Evolutionary conservation across 257 asterid genomes (phyloP), one percentile per base, ranked within the genome.

Genomic region (Solanum okadae): DNA sequence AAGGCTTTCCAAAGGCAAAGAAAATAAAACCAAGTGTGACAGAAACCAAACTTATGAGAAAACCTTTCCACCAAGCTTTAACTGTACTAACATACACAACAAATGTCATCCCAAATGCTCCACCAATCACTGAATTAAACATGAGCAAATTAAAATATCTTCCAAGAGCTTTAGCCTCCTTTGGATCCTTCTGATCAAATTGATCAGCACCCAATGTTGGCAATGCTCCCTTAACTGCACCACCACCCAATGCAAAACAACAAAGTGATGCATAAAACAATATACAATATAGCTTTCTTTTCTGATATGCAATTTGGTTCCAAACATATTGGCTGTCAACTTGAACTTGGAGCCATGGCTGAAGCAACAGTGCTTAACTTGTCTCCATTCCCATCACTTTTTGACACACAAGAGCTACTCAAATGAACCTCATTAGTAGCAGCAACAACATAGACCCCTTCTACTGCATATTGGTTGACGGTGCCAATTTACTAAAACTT

Each of bases 201-300:
- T 97, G 98, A 88, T 97, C 99, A 0, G 98, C 99, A 16, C 99
- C 99, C 1, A 97, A 92, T 1, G 98, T 93, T 1, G 99, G 96
- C 16, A 97, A 94, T 4, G 98, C 91, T 5, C 98, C 98, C 83
- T 90, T 92, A 4, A 93, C 92, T 52, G 98, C 98, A 18, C 98
- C 98, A 9, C 86, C 83, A 5, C 99, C 99, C 29, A 96, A 85
- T 3, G 98, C 98, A 78, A 95, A 20, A 56, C 95, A 72, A 59
- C 92, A 91, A 65, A 97, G 85, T 5, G 98, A 87, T 13, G 92
- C 78, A 89, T 94, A 97, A 88, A 97, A 38, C 42, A 38, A 38
- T 38, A 38, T 38, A 92, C 44, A 93, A 92, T 77, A 89, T 93
- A 8, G 98, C 96, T 11, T 75, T 89, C 72, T 93, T 91, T 9